Base-by-base conservation (phyloP, 2,329 filamentous ascomycete genomes). In the Fusarium pilosicola region DNA sequence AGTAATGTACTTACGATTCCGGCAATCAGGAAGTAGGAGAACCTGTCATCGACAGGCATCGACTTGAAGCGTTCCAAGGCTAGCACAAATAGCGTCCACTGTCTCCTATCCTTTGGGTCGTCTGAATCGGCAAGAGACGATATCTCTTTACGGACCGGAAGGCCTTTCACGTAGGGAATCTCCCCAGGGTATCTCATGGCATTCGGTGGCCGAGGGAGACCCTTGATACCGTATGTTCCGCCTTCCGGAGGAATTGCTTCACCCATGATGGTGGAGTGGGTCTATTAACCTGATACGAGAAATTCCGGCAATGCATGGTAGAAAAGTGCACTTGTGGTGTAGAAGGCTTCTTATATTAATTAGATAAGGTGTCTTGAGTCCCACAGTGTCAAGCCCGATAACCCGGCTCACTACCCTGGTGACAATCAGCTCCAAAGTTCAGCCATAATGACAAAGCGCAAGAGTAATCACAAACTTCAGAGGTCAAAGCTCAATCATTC, bases 51-150 rank as follows among this genome's bases (percentile, higher is more conserved):
- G 1, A 69, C 49, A 6, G 49, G 20, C n/a, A 59, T 58, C 0
- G 41, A 7, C 45, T 72, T 72, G 55, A 72, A 72, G 1, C 10
- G 55, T 4, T 71, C 45, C 18, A 72, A 24, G 0, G 58, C 70
- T 4, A 72, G 32, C 4, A 72, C 45, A 1, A 72, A 65, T 10
- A 72, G 32, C 0, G 70, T 72, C 68, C 70, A 71, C 7, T 72
- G 70, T 7, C 42, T 60, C 11, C 20, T 41, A 10, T 17, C 18
- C 3, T 28, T 14, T 1, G 57, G 39, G 6, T 71, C 62, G 1
- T 46, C 54, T 6, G 69, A 68, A 9, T 28, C 10, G 2, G 44
- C 57, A 4, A 71, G 39, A 2, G 20, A 28, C 1, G 63, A 63
- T 5, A 71, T 68, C 6, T 68, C 69, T 8, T 39, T 45, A 5